phyloP scores from a whole-genome alignment of 2,329 filamentous ascomycete genomes.

The Claviceps sorghi region DNA sequence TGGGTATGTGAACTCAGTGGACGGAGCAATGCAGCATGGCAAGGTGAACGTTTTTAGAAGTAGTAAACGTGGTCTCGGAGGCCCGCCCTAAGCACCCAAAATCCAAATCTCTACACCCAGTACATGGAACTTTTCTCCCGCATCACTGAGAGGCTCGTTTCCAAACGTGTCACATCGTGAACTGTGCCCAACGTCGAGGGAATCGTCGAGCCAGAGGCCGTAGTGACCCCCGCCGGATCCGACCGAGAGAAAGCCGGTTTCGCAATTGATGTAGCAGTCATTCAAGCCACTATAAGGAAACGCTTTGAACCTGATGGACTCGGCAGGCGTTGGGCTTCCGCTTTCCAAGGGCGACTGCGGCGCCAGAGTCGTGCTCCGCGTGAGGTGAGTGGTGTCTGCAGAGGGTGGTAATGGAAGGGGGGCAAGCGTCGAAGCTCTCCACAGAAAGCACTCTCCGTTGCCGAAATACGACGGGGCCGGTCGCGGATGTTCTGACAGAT shows the following conservation, averaged over 20 bases:
- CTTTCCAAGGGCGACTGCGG: conserved; percentile 8
- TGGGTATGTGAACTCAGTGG: neutral
- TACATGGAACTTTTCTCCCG: conserved; percentile 82
- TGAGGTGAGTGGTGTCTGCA: conserved; percentile 33
- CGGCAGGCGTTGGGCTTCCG: conserved; percentile 28
- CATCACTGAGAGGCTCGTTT: conserved; percentile 85
- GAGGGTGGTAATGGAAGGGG: conserved; percentile 38
- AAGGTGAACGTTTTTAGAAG: neutral
- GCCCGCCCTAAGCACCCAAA: conserved; percentile 40
- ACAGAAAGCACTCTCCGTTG: conserved; percentile 82
- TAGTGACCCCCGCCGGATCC: conserved; percentile 83
- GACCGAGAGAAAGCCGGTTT: conserved; percentile 68
- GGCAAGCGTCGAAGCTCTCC: conserved; percentile 43
- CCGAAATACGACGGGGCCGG: conserved; percentile 78
- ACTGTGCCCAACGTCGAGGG: conserved; percentile 71
- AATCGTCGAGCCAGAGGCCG: conserved; percentile 84
- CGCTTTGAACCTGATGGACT: conserved; percentile 84
- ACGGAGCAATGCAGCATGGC: neutral
- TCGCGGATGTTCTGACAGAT: conserved; percentile 77
- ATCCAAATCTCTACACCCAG: conserved; percentile 90
- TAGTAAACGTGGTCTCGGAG: neutral
- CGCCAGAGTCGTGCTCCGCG: conserved; percentile 25
- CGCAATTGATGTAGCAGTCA: conserved; percentile 92
- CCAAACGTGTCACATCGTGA: conserved; percentile 80
- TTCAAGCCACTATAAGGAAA: conserved; percentile 94